Percentiles rank a stretch among this genome's conserved stretches.
Evolutionary conservation across 192 early-diverging fungal species (phyloP).

Genomic region (Coemansia sp.): DNA sequence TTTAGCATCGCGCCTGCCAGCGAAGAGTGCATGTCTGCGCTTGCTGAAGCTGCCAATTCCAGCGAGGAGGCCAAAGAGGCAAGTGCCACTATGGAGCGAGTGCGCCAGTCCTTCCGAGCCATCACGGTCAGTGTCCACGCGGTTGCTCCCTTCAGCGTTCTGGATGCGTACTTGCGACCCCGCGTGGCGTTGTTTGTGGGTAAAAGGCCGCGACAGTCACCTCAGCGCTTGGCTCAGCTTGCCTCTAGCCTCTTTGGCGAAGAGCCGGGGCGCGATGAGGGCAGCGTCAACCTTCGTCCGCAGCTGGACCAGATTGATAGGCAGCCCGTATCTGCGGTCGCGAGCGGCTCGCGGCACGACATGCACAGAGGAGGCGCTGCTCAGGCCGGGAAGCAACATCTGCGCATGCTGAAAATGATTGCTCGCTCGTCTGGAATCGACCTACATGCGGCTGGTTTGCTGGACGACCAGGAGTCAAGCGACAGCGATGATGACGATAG

Average conservation of each 20-base stretch:
- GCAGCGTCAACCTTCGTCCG: neutral
- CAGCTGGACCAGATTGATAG: conserved; percentile 16
- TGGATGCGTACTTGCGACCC: conserved; percentile 79
- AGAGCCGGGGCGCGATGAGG: neutral
- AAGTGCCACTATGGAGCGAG: conserved; percentile 13
- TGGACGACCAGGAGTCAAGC: conserved; percentile 19
- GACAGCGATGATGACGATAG: conserved; percentile 11
- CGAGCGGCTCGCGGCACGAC: conserved; percentile 5
- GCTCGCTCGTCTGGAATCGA: conserved; percentile 41
- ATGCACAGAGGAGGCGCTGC: neutral
- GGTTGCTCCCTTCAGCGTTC: conserved; percentile 72
- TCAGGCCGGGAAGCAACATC: conserved; percentile 8
- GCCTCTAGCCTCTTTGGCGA: neutral
- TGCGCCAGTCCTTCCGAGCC: conserved; percentile 30
- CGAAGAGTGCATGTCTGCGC: neutral
- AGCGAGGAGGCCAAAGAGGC: conserved; percentile 25
- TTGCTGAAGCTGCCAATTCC: conserved; percentile 31
- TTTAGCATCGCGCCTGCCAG: conserved; percentile 61
- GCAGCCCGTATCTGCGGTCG: neutral
- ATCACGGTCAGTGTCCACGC: conserved; percentile 82
- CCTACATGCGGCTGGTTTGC: conserved; percentile 24
- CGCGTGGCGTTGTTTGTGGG: conserved; percentile 47
- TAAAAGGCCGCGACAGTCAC: neutral
- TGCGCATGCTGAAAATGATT: conserved; percentile 43
- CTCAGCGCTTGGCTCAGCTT: neutral